Percentiles rank a stretch among this genome's conserved stretches.
phyloP scores from a whole-genome alignment of 164 flowering plant genomes.

The Liriodendron chinense region DNA sequence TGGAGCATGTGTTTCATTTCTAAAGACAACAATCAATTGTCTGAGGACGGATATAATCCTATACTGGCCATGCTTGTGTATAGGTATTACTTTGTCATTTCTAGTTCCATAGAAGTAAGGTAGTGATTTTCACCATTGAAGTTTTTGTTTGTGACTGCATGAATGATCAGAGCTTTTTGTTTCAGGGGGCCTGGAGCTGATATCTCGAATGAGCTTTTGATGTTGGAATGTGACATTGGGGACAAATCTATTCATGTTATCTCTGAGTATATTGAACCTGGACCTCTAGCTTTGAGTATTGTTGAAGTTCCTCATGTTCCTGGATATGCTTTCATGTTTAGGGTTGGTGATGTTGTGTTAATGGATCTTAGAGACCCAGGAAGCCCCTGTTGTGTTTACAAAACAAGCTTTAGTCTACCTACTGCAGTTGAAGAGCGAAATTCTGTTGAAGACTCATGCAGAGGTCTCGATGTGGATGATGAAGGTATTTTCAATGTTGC shows the following conservation, averaged over 20 bases:
- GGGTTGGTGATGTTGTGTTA: slow-evolving; percentile 76
- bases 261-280: slow-evolving; percentile 63
- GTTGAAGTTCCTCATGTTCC: slow-evolving; percentile 74
- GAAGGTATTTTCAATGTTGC: slow-evolving; percentile 85
- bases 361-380: slow-evolving; percentile 84
- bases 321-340: slow-evolving; percentile 79
- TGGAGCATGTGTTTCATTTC: slow-evolving; percentile 98
- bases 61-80: slow-evolving; percentile 73
- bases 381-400: slow-evolving; percentile 59
- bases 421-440: slow-evolving; percentile 45
- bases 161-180: slow-evolving; percentile 6
- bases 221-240: slow-evolving; percentile 61
- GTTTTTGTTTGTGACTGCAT: slow-evolving; percentile 8
- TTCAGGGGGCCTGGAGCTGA: slow-evolving; percentile 59
- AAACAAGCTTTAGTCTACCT: slow-evolving; percentile 45
- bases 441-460: slow-evolving; percentile 47
- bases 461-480: slow-evolving; percentile 70
- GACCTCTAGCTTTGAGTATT: slow-evolving; percentile 62
- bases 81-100: slow-evolving; percentile 39
- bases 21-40: slow-evolving; percentile 35
- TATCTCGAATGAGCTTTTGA: slow-evolving; percentile 57
- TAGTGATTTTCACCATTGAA: slow-evolving; percentile 2
- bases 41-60: slow-evolving; percentile 45
- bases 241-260: slow-evolving; percentile 44
- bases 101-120: neutral